Evolutionary conservation across 805 yeast species (phyloP), one percentile per base, ranked within the genome.

Genomic region (Candida insectalens): DNA sequence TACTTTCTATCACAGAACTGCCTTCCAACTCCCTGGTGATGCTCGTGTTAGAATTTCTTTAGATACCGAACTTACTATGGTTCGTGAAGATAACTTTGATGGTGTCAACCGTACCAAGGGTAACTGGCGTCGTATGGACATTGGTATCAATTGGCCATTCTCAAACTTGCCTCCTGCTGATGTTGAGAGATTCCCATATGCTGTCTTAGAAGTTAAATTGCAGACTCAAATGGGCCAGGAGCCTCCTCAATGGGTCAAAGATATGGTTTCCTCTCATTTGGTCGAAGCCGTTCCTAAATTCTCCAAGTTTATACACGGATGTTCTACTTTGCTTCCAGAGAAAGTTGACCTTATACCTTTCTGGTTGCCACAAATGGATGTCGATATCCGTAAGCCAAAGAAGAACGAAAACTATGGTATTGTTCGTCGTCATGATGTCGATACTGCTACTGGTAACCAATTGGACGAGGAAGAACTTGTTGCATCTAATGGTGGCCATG

Each of bases 161-260:
- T 60, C 65, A 35, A 95, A 89, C 59, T 67, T 92, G 36, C 75
- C 88, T 4, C 89, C 82, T 27, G 67, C 69, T 40, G 98, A 92
- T 52, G 74, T 83, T 33, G 89, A 89, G 53, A 70, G 96, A 49
- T 92, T 92, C 63, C 98, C 98, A 4, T 92, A 92, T 57, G 98
- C 98, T 1, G 96, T 92, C 27, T 67, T 92, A 47, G 99, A 92
- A 64, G 98, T 92, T 39, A 92, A 92, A 61, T 69, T 92, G 43
- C 98, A 92, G 61, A 92, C 99, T 3, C 97, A 92, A 65, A 52
- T 92, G 61, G 98, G 98, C 36, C 99, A 92, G 62, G 98, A 92
- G 59, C 98, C 99, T 19, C 98, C 99, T 7, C 78, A 72, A 41
- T 92, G 99, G 99, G 94, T 92, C 32, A 73, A 92, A 45, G 95